phyloP scores from a whole-genome alignment of 805 yeast genomes.

The Spathaspora arborariae region DNA sequence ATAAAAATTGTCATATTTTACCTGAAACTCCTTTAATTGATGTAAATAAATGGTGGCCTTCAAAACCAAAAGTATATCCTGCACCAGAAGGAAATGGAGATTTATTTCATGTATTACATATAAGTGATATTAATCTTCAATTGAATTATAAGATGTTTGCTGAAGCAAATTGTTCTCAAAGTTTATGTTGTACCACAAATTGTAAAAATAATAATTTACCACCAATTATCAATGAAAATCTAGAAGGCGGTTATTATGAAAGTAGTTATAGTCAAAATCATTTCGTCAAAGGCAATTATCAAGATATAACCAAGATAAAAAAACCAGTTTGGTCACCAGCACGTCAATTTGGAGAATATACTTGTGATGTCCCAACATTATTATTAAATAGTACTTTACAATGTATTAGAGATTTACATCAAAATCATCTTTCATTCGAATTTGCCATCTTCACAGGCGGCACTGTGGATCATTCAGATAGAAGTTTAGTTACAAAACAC shows the following conservation, averaged over 20 bases:
- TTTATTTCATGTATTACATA: conserved; percentile 58
- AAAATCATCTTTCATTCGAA: conserved; percentile 41
- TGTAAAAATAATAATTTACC: conserved; percentile 32
- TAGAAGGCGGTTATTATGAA: conserved; percentile 21
- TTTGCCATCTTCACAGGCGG: conserved; percentile 73
- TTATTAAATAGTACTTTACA: conserved; percentile 56
- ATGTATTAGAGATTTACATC: conserved; percentile 13
- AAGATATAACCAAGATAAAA: conserved; percentile 14
- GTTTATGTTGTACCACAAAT: conserved; percentile 61
- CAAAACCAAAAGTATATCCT: conserved; percentile 22
- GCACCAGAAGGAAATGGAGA: conserved; percentile 17
- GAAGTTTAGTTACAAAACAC: conserved; percentile 65
- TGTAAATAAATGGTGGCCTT: conserved; percentile 32
- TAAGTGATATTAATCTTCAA: conserved; percentile 65
- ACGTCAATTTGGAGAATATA: conserved; percentile 56
- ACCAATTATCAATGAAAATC: conserved; percentile 24
- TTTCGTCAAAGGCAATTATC: conserved; percentile 12
- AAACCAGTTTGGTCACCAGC: conserved; percentile 41
- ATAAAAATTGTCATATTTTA: conserved; percentile 17
- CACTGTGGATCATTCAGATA: conserved; percentile 71
- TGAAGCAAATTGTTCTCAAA: conserved; percentile 53
- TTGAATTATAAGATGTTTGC: conserved; percentile 50
- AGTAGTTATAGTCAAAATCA: conserved; percentile 11
- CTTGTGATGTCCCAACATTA: conserved; percentile 64
- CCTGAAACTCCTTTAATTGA: conserved; percentile 53